These are phyloP conservation scores for Tetracladium setigerum DNA, from an alignment of 495 filamentous ascomycete genomes.

Conservation along the genomic window DNA sequence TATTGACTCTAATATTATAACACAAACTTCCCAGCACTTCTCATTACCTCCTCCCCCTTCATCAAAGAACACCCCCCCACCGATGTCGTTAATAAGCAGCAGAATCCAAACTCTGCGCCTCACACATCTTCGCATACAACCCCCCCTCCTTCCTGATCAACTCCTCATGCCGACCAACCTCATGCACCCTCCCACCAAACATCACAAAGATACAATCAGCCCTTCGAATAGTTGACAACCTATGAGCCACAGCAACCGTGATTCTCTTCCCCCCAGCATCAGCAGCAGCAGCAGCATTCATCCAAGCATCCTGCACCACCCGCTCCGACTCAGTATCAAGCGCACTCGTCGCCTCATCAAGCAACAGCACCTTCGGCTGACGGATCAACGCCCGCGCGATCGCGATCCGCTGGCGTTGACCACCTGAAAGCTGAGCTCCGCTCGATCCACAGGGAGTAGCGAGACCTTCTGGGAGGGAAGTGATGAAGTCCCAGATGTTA, in stretches of 20 bases:
- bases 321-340: slow-evolving; percentile 50
- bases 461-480: slow-evolving; percentile 38
- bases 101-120: neutral
- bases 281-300: slow-evolving; percentile 54
- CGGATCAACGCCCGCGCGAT: slow-evolving; percentile 58
- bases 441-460: slow-evolving; percentile 43
- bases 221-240: slow-evolving; percentile 46
- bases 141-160: slow-evolving; percentile 35
- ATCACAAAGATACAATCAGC: slow-evolving; percentile 63
- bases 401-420: slow-evolving; percentile 55
- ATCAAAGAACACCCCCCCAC: too few relatives aligned
- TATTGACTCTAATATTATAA: too few relatives aligned
- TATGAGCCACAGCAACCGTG: slow-evolving; percentile 44
- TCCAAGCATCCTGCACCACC: slow-evolving; percentile 54
- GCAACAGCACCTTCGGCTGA: slow-evolving; percentile 59
- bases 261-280: slow-evolving; percentile 33
- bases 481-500: slow-evolving; percentile 31
- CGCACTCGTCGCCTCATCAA: slow-evolving; percentile 64
- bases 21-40: too few relatives aligned
- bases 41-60: too few relatives aligned
- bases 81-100: too few relatives aligned
- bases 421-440: slow-evolving; percentile 49
- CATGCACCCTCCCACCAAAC: slow-evolving; percentile 55
- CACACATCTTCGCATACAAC: slow-evolving; percentile 16
- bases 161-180: slow-evolving; percentile 61